Evolutionary conservation across 192 early-diverging fungal species (phyloP).

Genomic region (Bifiguratus adelaidae): DNA sequence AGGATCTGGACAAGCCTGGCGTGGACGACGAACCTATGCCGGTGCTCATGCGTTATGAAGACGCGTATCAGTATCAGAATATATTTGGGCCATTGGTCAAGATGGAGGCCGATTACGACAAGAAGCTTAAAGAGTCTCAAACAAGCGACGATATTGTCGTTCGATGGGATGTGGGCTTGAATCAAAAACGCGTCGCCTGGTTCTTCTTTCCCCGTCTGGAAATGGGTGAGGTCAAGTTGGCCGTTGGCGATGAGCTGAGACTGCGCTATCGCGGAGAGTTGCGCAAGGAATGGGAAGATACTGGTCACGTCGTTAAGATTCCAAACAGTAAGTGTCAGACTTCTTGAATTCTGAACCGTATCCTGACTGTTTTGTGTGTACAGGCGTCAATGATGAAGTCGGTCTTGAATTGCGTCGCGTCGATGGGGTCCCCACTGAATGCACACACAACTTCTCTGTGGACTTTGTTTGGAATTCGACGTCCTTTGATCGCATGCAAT

Average conservation of each 20-base stretch:
- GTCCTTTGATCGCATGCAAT: slow-evolving; percentile 95
- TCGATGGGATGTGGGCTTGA: slow-evolving; percentile 96
- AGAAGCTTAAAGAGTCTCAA: slow-evolving; percentile 37
- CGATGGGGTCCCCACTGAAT: slow-evolving; percentile 63
- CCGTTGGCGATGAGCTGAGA: slow-evolving; percentile 89
- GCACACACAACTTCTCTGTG: slow-evolving; percentile 85
- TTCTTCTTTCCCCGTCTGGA: slow-evolving; percentile 92
- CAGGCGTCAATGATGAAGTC: slow-evolving; percentile 87
- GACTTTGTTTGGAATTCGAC: slow-evolving; percentile 99
- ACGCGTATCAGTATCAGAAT: slow-evolving; percentile 96
- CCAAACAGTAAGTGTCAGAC: slow-evolving; percentile 67
- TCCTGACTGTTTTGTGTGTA: background rate
- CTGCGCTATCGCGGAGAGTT: slow-evolving; percentile 82
- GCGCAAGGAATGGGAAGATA: slow-evolving; percentile 75
- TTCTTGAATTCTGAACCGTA: background rate
- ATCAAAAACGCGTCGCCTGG: slow-evolving; percentile 84
- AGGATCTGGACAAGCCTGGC: slow-evolving; percentile 72
- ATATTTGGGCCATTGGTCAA: slow-evolving; percentile 93
- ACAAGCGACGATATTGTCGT: slow-evolving; percentile 92
- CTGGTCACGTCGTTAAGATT: slow-evolving; percentile 90
- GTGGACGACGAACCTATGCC: slow-evolving; percentile 79
- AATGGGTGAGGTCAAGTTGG: slow-evolving; percentile 78
- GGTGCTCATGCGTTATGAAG: slow-evolving; percentile 81
- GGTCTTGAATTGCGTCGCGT: slow-evolving; percentile 72
- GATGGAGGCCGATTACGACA: slow-evolving; percentile 60